Base-by-base conservation (phyloP, 2,329 filamentous ascomycete species). In the Alternaria rosae region DNA sequence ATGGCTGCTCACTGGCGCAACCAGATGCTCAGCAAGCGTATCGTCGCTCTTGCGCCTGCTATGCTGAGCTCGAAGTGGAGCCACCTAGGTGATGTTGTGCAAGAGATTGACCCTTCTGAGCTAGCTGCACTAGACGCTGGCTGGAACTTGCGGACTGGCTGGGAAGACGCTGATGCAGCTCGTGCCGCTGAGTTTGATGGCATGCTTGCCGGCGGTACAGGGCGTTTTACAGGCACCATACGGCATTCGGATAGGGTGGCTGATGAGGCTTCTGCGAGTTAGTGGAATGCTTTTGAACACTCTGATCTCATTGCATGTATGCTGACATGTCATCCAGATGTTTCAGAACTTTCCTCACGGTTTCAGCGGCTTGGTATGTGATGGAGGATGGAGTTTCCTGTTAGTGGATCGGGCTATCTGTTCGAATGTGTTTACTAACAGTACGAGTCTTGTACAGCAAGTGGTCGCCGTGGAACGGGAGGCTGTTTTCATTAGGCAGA, bases 111-210 rank as follows among this genome's bases (percentile, higher is more conserved):
- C 11, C 45, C 61, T 15, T 61, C 59, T 1, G 79, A 83, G 64
- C 56, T 78, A 23, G 75, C 64, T 23, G 72, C 63, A 48, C 70
- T 76, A 59, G 68, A 62, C 64, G 76, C 76, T 25, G 78, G 55
- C 15, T 83, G 70, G 75, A 61, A 65, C 59, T 62, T 76, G 65
- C 70, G 60, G 15, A 62, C 66, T 11, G 77, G 77, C 5, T 80
- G 78, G 78, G 54, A 69, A 2, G 69, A 78, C 41, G 54, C 20
- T 4, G 75, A 73, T 20, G 73, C 74, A 53, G 78, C 76, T 3
- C 70, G 72, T 42, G 81, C 79, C 23, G 74, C 75, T 1, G 76
- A 80, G 63, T 83, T 79, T 61, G 82, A 84, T 69, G 81, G 80
- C 0, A 66, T 69, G 13, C 54, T 77, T 26, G 67, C 73, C 9